Conservation (phyloP, 495 filamentous ascomycete species). For the Aspergillus campestris region DNA sequence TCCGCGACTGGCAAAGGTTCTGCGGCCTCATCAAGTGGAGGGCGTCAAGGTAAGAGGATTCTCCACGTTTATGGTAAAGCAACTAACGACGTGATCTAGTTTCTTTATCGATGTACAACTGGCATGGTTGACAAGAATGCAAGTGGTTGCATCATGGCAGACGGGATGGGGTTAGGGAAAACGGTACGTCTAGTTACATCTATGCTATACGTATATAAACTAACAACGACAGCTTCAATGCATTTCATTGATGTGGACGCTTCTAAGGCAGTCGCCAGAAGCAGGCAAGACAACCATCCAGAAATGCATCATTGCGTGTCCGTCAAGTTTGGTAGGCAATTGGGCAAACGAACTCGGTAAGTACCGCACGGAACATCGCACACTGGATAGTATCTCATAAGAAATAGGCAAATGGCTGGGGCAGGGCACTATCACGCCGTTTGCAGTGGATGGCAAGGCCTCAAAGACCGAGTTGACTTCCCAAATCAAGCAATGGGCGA, state of each 20-base stretch:
- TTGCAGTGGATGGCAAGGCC: conserved; percentile 94
- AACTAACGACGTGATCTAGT: conserved; percentile 32
- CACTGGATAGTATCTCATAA: conserved; percentile 2
- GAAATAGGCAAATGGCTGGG: conserved; percentile 83
- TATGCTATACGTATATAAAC: conserved; percentile 8
- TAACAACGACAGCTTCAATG: conserved; percentile 54
- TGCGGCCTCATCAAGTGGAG: conserved; percentile 95
- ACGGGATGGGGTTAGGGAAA: conserved; percentile 98
- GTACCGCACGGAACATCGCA: not conserved
- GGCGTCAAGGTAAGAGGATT: conserved; percentile 64
- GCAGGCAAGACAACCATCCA: conserved; percentile 90
- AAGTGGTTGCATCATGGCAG: conserved; percentile 98
- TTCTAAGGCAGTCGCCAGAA: conserved; percentile 91
- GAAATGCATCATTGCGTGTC: conserved; percentile 98
- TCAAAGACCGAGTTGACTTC: conserved; percentile 84
- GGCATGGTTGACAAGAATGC: conserved; percentile 90
- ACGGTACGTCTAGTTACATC: conserved; percentile 45
- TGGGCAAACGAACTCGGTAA: conserved; percentile 85
- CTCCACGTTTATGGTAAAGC: not conserved
- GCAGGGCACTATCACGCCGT: conserved; percentile 80
- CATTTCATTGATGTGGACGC: conserved; percentile 84
- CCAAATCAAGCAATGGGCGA: conserved; percentile 91
- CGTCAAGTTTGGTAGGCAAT: conserved; percentile 91
- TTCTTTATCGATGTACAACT: conserved; percentile 88
- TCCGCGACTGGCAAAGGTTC: conserved; percentile 78